These are phyloP conservation scores for Gleditsia sinensis DNA, from an alignment of 306 rosid species.

Conservation along the genomic window DNA sequence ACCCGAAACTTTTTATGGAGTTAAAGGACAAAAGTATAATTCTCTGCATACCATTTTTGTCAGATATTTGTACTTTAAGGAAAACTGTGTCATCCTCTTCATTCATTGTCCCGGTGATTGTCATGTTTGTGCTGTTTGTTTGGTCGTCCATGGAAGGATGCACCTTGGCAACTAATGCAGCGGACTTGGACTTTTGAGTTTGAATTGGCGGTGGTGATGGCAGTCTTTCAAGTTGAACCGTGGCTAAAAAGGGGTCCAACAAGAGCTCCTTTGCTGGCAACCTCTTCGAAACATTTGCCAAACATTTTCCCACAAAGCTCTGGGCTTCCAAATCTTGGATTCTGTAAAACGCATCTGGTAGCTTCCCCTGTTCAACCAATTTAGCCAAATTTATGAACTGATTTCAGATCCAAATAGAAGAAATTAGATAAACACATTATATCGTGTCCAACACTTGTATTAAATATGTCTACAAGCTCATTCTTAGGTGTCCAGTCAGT, in stretches of 20 bases:
- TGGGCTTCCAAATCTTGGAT: conserved; percentile 70
- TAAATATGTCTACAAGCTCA: no score
- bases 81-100: conserved; percentile 64
- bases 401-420: neutral
- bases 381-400: neutral
- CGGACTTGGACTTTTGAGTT: neutral
- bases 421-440: no score
- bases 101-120: conserved; percentile 72
- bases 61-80: conserved; percentile 66
- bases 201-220: conserved; percentile 25
- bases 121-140: conserved; percentile 55
- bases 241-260: conserved; percentile 74
- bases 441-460: no score
- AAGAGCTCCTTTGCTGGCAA: conserved; percentile 71
- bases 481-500: neutral
- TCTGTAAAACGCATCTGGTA: conserved; percentile 67
- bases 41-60: conserved; percentile 50
- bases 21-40: no score
- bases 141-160: conserved; percentile 32
- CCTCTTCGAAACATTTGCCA: conserved; percentile 66
- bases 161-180: conserved; percentile 12
- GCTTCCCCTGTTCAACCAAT: conserved; percentile 63
- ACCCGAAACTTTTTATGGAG: no score
- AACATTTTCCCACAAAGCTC: conserved; percentile 73
- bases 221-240: conserved; percentile 35